A percentile compares a stretch with the other conserved stretches of the same genome.
Evolutionary conservation across 2,329 filamentous ascomycete species (phyloP).

Genomic region (Neofusicoccum umdonicola): DNA sequence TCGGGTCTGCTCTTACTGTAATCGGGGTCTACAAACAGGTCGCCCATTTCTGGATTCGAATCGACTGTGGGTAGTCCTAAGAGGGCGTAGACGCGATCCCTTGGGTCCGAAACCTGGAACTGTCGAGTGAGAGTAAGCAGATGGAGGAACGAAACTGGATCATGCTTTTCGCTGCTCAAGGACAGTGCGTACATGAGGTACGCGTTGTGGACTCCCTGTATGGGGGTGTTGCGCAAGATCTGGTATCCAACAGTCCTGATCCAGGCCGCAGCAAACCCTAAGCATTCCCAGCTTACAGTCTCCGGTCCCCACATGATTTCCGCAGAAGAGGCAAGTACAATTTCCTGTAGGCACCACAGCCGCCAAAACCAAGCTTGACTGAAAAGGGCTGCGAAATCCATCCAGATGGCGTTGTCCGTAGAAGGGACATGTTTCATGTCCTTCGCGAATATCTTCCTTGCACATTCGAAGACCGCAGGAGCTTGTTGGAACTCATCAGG

Average conservation of each 20-base stretch:
- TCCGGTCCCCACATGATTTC: background rate
- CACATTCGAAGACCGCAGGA: background rate
- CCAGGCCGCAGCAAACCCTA: conserved; percentile 4
- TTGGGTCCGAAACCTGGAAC: conserved; percentile 19
- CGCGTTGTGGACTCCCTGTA: conserved; percentile 19
- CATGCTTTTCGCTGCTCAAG: conserved; percentile 11
- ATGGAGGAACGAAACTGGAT: conserved; percentile 14
- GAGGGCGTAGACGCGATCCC: conserved; percentile 22
- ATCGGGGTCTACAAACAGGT: conserved; percentile 19
- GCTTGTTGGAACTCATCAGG: background rate
- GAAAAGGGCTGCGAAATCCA: background rate
- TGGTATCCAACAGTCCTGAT: conserved; percentile 16
- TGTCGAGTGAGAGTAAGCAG: conserved; percentile 18
- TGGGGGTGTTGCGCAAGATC: conserved; percentile 10
- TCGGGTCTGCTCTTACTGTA: conserved; percentile 13
- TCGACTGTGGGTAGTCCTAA: conserved; percentile 14
- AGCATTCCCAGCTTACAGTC: background rate
- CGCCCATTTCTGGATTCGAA: background rate
- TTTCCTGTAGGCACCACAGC: conserved; percentile 11
- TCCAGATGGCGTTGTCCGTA: background rate
- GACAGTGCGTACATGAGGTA: conserved; percentile 20
- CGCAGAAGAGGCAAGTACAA: background rate
- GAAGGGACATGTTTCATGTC: background rate
- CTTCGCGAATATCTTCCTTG: background rate
- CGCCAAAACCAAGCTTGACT: conserved; percentile 3